These are phyloP conservation scores for Suhomyces coccinellae DNA, from an alignment of 1,139 yeast genomes.

Conservation along the genomic window DNA sequence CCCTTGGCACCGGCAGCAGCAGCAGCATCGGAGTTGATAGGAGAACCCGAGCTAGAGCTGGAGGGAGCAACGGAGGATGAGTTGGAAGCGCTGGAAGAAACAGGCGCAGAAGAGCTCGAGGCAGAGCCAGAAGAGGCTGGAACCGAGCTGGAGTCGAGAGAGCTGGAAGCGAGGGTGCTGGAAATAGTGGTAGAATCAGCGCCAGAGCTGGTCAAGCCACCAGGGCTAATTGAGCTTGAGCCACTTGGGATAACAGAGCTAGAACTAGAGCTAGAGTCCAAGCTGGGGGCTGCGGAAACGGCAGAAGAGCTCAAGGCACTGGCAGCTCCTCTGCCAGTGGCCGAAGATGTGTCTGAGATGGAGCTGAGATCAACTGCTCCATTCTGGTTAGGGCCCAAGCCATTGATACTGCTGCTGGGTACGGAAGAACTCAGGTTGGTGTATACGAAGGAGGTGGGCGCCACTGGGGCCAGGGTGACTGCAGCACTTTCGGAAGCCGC, in stretches of 20 bases:
- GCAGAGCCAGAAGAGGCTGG: not conserved
- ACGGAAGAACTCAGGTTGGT: slow-evolving; percentile 21
- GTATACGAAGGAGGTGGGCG: slow-evolving; percentile 31
- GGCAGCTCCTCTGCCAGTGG: not conserved
- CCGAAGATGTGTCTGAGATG: no score
- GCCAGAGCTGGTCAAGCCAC: no score
- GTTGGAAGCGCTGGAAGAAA: not conserved
- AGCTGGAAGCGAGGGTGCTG: not conserved
- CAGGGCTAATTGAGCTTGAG: not conserved
- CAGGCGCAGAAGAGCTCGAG: slow-evolving; percentile 3
- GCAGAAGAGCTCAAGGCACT: not conserved
- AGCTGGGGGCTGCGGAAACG: not conserved
- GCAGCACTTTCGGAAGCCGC: slow-evolving; percentile 26
- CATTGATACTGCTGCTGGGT: not conserved
- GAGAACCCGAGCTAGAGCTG: not conserved
- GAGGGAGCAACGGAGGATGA: not conserved
- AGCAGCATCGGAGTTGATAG: slow-evolving; percentile 1
- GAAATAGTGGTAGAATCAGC: not conserved
- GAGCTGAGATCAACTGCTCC: not conserved
- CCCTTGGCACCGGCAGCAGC: slow-evolving; percentile 9
- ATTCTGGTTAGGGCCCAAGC: not conserved
- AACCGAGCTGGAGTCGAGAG: slow-evolving; percentile 1
- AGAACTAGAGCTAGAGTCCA: slow-evolving; percentile 6
- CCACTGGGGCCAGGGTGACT: slow-evolving; percentile 17
- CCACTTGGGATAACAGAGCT: not conserved